Evolutionary conservation across 257 asterid genomes (phyloP), one percentile per base, ranked within the genome.

Genomic region (Lycium barbarum): DNA sequence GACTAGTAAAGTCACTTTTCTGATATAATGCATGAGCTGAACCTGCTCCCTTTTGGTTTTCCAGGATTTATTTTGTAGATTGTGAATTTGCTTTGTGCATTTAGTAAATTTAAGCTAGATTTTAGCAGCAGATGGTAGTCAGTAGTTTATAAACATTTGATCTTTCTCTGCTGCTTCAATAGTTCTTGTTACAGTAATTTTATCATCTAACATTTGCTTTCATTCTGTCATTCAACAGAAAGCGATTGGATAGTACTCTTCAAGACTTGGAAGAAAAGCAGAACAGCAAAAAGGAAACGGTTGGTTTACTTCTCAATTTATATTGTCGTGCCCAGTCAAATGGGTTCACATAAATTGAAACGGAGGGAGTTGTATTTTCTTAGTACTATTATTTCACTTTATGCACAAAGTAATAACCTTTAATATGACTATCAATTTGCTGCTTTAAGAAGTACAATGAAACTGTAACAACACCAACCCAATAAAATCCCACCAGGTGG

Each of bases 241-340:
- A 94, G 87, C 97, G 97, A 43, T 89, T 91, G 86, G 97, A 94
- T 90, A 88, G 90, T 33, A 89, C 92, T 66, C 97, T 92, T 82
- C 98, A 94, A 84, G 98, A 94, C 91, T 89, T 95, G 87, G 97
- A 95, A 84, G 99, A 93, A 87, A 94, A 94, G 89, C 93, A 94
- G 81, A 93, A 90, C 86, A 94, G 96, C 97, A 94, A 94, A 88
- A 94, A 94, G 92, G 99, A 95, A 89, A 93, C 91, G 94, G 98
- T 95, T 84, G 7, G 94, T 88, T 63, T 14, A 83, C 79, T n/a
- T 59, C 82, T 85, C 67, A 51, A 26, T 51, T 14, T 57, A n/a
- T n/a, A n/a, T n/a, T n/a, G n/a, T n/a, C n/a, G n/a, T n/a, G n/a
- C n/a, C n/a, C n/a, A n/a, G n/a, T n/a, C n/a, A n/a, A n/a, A n/a